Evolutionary conservation across 129 eudicot species (phyloP), one percentile per base, ranked within the genome.

Genomic region (Artemisia argyi): DNA sequence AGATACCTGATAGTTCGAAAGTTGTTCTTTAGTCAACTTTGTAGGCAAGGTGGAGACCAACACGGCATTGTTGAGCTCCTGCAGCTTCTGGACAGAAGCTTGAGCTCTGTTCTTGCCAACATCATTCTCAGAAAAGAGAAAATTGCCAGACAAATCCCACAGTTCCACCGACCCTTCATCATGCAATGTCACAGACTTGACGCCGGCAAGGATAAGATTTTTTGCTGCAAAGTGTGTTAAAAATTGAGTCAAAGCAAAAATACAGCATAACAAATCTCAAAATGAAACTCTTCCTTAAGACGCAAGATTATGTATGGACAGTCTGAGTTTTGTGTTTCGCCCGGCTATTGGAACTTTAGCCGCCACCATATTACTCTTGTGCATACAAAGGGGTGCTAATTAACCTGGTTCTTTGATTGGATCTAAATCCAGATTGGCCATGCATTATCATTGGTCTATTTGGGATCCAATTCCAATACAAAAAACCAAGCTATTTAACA

Each of bases 1-100:
- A 50, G 28, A 55, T 76, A 90, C 99, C 99, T 90, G 97, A 73
- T 84, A 95, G 78, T 80, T 79, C 26, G 97, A 84, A 52, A 95
- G 96, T 15, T 88, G 85, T 76, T 95, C 97, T 66, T 80, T 90
- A 7, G 88, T 81, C 84, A 95, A 78, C 60, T 85, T 88, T 60
- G 83, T 76, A 72, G 97, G 86, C 78, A 88, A 81, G 64, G 87
- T 74, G 19, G 94, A 74, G 76, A 95, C 86, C 18, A 91, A 50
- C 67, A 95, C 99, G 39, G 91, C 97, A 86, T 90, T 95, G 74
- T 95, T 95, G 73, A 95, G 96, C 79, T 95, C 97, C 76, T 95
- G 99, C 80, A 90, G 77, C 87, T 95, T 95, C 62, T 90, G 94
- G 59, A 95, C 85, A 59, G 94, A 88, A 17, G 91, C 93, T 70